phyloP scores from a whole-genome alignment of 805 yeast species.

The Candida qinlingensis region DNA sequence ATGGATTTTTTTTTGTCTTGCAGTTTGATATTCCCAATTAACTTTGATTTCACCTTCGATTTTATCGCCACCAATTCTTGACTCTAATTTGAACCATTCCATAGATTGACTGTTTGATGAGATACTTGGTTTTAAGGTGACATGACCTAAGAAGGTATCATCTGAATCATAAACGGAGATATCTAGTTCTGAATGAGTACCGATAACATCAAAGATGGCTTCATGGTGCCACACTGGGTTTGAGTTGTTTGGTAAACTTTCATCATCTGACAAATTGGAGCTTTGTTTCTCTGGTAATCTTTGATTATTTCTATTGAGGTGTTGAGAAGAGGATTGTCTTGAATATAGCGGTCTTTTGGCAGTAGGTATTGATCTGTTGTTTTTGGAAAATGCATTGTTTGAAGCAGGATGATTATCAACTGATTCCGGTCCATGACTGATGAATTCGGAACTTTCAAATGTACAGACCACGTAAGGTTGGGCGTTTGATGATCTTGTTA shows the following conservation, averaged over 20 bases:
- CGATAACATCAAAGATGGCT: constrained; percentile 88
- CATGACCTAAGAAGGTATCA: constrained; percentile 85
- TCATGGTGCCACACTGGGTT: constrained; percentile 91
- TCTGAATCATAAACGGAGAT: constrained; percentile 89
- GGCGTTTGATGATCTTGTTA: constrained; percentile 46
- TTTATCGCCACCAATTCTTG: constrained; percentile 62
- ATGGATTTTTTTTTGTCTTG: constrained; percentile 63
- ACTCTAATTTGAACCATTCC: constrained; percentile 69
- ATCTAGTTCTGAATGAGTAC: constrained; percentile 76
- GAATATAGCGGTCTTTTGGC: constrained; percentile 36
- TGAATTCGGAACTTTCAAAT: constrained; percentile 86
- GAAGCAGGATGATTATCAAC: constrained; percentile 26
- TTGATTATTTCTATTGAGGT: constrained; percentile 26
- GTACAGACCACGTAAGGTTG: constrained; percentile 90
- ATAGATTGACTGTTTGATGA: constrained; percentile 32
- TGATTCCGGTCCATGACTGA: constrained; percentile 68
- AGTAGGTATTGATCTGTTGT: constrained; percentile 17
- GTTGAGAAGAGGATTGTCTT: constrained; percentile 40
- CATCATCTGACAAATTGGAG: neutral
- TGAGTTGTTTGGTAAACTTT: constrained; percentile 30
- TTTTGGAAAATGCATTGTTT: constrained; percentile 22
- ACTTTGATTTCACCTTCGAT: constrained; percentile 77
- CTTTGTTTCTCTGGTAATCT: constrained; percentile 9
- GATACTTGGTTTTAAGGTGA: constrained; percentile 61
- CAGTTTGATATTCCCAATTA: constrained; percentile 63